Conservation (phyloP, 2,329 filamentous ascomycete species). For the Trichoderma sp. region DNA sequence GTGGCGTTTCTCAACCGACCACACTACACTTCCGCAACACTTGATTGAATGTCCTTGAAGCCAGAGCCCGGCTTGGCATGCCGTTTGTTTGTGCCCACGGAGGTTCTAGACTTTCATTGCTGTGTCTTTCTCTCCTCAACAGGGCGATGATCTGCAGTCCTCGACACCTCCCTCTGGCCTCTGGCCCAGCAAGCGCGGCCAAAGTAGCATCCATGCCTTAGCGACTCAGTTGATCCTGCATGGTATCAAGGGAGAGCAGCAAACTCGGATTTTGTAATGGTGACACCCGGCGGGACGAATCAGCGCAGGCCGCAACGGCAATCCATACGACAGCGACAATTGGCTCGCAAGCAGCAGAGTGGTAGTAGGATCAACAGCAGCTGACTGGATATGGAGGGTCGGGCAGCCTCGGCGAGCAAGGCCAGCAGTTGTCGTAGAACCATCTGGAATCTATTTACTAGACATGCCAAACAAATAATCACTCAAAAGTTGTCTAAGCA, state of each 20-base stretch:
- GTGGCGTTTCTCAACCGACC: slow-evolving; percentile 14
- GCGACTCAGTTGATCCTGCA: slow-evolving; percentile 1
- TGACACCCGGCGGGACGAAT: neutral
- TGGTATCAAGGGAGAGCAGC: neutral
- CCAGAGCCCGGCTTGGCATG: slow-evolving; percentile 26
- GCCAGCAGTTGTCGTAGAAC: neutral
- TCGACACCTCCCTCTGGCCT: slow-evolving; percentile 15
- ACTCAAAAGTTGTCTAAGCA: neutral
- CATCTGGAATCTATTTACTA: slow-evolving; percentile 8
- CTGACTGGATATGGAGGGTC: slow-evolving; percentile 5
- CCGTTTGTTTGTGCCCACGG: slow-evolving; percentile 13
- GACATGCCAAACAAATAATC: slow-evolving; percentile 4
- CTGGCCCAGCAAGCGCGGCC: neutral
- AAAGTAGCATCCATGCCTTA: slow-evolving; percentile 4
- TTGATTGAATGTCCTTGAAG: slow-evolving; percentile 11
- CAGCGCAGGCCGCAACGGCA: neutral
- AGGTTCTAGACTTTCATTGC: slow-evolving; percentile 23
- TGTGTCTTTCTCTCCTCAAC: slow-evolving; percentile 12
- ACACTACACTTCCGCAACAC: slow-evolving; percentile 1
- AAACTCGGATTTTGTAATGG: neutral
- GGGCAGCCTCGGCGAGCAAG: neutral
- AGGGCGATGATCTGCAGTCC: slow-evolving; percentile 27
- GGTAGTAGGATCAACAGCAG: neutral
- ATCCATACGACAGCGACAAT: neutral
- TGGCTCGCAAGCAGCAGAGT: neutral